Percentiles rank a stretch among this genome's conserved stretches.
phyloP scores from a whole-genome alignment of 2,329 filamentous ascomycete genomes.

The Colletotrichum musae region DNA sequence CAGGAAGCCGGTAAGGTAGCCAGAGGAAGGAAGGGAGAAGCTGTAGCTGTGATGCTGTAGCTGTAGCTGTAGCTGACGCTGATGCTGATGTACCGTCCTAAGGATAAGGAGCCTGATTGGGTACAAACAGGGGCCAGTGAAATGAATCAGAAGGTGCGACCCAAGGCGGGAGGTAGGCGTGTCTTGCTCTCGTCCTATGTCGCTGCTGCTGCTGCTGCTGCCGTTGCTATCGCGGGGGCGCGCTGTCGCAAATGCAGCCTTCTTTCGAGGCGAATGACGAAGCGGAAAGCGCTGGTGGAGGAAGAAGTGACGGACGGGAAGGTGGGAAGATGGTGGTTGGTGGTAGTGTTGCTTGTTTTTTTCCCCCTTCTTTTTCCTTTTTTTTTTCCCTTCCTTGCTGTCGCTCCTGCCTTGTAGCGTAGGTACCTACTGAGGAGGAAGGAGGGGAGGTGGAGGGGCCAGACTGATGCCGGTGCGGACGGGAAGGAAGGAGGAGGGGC shows the following conservation, averaged over 20 bases:
- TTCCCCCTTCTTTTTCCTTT: not conserved
- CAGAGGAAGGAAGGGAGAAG: constrained; percentile 20
- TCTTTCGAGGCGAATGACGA: constrained; percentile 30
- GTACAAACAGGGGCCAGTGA: constrained; percentile 23
- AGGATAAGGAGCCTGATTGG: constrained; percentile 23
- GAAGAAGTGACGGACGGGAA: constrained; percentile 36
- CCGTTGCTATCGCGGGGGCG: not conserved
- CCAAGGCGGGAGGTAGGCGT: not conserved
- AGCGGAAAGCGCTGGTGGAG: constrained; percentile 39
- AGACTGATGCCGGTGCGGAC: constrained; percentile 34
- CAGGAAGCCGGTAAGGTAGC: not conserved
- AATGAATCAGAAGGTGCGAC: constrained; percentile 14
- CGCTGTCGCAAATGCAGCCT: not conserved
- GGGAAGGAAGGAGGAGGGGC: constrained; percentile 30
- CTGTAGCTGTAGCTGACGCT: too few species aligned
- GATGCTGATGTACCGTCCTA: constrained; percentile 1
- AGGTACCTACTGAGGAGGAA: constrained; percentile 12
- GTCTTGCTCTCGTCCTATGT: constrained; percentile 22
- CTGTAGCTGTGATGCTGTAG: not conserved
- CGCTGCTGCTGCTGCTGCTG: constrained; percentile 9
- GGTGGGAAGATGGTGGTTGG: constrained; percentile 10
- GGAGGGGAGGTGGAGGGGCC: constrained; percentile 25
- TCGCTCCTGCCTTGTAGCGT: not conserved
- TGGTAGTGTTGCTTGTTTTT: constrained; percentile 26
- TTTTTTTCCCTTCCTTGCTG: constrained; percentile 11